A percentile compares a stretch with the other conserved stretches of the same genome.
Evolutionary conservation across 2,329 filamentous ascomycete species (phyloP).

Genomic region (Fusarium transvaalense): DNA sequence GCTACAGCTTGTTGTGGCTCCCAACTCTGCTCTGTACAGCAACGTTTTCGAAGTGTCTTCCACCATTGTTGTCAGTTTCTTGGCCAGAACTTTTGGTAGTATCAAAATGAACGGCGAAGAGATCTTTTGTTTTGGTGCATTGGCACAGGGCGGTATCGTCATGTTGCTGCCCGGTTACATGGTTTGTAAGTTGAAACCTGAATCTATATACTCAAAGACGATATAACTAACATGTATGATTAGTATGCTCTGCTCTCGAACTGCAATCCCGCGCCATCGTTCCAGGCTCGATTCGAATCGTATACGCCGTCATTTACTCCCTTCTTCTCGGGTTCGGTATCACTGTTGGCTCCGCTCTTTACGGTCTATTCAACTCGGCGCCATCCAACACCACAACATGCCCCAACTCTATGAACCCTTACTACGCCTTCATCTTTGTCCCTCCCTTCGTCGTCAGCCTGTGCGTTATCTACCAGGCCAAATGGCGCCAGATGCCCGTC

Average conservation of each 20-base stretch:
- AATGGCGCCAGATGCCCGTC: constrained; percentile 82
- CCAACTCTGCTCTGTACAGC: constrained; percentile 74
- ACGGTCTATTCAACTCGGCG: constrained; percentile 69
- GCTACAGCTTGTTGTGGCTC: constrained; percentile 77
- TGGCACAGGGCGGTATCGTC: constrained; percentile 74
- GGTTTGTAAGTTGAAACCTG: constrained; percentile 58
- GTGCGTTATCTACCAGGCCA: constrained; percentile 82
- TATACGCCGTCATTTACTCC: constrained; percentile 80
- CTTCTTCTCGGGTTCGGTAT: constrained; percentile 80
- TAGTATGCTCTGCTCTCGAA: constrained; percentile 66
- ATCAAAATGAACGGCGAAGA: constrained; percentile 57
- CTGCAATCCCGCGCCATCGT: constrained; percentile 77
- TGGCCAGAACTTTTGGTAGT: constrained; percentile 73
- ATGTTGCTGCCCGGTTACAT: constrained; percentile 75
- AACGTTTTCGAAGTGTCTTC: constrained; percentile 75
- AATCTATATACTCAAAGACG: not conserved
- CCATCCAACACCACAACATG: constrained; percentile 63
- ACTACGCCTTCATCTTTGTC: constrained; percentile 76
- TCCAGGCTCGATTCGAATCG: constrained; percentile 78
- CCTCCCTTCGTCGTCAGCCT: constrained; percentile 79
- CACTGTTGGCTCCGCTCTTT: constrained; percentile 74
- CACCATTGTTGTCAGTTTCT: constrained; percentile 71
- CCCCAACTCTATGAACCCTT: constrained; percentile 57
- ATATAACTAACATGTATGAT: not conserved
- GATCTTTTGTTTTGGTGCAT: constrained; percentile 74